Percentiles rank a stretch among this genome's conserved stretches.
These are phyloP conservation scores for Tylopilus sp. DNA, from an alignment of 1,284 basidiomycete species.

Conservation along the genomic window DNA sequence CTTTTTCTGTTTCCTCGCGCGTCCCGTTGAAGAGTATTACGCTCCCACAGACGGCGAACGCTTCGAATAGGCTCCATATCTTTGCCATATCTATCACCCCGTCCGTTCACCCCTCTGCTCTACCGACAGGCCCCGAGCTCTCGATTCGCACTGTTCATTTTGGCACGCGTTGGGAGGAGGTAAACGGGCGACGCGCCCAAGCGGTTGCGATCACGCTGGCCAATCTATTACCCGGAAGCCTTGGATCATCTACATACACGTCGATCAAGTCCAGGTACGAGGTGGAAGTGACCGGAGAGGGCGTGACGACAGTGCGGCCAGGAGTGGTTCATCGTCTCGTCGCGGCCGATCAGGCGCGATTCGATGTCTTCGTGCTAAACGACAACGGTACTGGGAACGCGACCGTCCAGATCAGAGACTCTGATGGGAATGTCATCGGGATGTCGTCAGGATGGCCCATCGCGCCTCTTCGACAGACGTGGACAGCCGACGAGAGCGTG, in stretches of 20 bases:
- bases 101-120: slow-evolving; percentile 20
- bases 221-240: slow-evolving; percentile 40
- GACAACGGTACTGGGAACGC: slow-evolving; percentile 33
- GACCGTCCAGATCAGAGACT: slow-evolving; percentile 35
- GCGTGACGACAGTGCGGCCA: slow-evolving; percentile 35
- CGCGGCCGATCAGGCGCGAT: slow-evolving; percentile 42
- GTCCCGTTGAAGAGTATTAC: slow-evolving; percentile 39
- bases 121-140: slow-evolving; percentile 27
- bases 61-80: slow-evolving; percentile 39
- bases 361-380: slow-evolving; percentile 40
- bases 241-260: slow-evolving; percentile 21
- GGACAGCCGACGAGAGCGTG: slow-evolving; percentile 38
- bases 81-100: slow-evolving; percentile 44
- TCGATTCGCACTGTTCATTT: slow-evolving; percentile 41
- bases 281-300: slow-evolving; percentile 37
- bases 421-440: slow-evolving; percentile 32
- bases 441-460: slow-evolving; percentile 38
- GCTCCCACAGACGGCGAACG: slow-evolving; percentile 33
- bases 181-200: slow-evolving; percentile 37
- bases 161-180: slow-evolving; percentile 42
- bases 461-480: slow-evolving; percentile 37
- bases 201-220: slow-evolving; percentile 45
- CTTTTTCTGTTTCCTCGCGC: slow-evolving; percentile 41
- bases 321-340: slow-evolving; percentile 42
- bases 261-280: slow-evolving; percentile 36